These are phyloP conservation scores for Ascochyta fabae DNA, from an alignment of 2,329 filamentous ascomycete genomes.

Conservation along the genomic window DNA sequence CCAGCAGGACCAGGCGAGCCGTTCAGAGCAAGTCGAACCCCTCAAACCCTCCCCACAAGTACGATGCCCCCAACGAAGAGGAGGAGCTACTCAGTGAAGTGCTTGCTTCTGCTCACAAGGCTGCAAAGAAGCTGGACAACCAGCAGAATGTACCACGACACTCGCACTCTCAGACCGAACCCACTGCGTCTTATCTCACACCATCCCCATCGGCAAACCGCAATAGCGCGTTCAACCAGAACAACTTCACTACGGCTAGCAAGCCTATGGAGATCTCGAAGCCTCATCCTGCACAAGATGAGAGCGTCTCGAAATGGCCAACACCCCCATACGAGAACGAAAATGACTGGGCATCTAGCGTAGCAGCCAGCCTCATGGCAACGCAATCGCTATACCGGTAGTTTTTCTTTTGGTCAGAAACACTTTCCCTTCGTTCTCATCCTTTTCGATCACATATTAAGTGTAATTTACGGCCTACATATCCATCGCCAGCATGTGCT, in stretches of 20 bases:
- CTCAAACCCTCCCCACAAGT: slow-evolving; percentile 79
- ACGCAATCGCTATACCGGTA: slow-evolving; percentile 48
- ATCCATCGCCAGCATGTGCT: slow-evolving; percentile 28
- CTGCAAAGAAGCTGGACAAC: slow-evolving; percentile 71
- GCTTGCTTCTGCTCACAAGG: slow-evolving; percentile 76
- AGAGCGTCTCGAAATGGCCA: slow-evolving; percentile 76
- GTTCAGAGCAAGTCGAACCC: slow-evolving; percentile 73
- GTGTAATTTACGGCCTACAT: slow-evolving; percentile 31
- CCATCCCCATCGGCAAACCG: slow-evolving; percentile 83
- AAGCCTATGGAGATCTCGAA: slow-evolving; percentile 73
- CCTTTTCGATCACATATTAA: slow-evolving; percentile 25
- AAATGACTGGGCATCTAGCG: slow-evolving; percentile 85
- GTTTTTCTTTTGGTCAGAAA: background rate
- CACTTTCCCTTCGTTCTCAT: slow-evolving; percentile 18
- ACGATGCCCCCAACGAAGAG: slow-evolving; percentile 95
- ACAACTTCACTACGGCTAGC: slow-evolving; percentile 66
- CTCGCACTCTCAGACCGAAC: slow-evolving; percentile 67
- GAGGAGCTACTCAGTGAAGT: slow-evolving; percentile 94
- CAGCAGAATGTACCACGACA: slow-evolving; percentile 55
- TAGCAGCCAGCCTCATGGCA: slow-evolving; percentile 71
- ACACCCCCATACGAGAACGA: slow-evolving; percentile 94
- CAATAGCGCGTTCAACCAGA: slow-evolving; percentile 75
- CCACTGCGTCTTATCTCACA: slow-evolving; percentile 69
- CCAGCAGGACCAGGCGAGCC: slow-evolving; percentile 79
- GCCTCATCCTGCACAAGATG: slow-evolving; percentile 50